A percentile compares a stretch with the other conserved stretches of the same genome.
These are phyloP conservation scores for Diaporthe capsici DNA, from an alignment of 2,329 filamentous ascomycete genomes.

Conservation along the genomic window DNA sequence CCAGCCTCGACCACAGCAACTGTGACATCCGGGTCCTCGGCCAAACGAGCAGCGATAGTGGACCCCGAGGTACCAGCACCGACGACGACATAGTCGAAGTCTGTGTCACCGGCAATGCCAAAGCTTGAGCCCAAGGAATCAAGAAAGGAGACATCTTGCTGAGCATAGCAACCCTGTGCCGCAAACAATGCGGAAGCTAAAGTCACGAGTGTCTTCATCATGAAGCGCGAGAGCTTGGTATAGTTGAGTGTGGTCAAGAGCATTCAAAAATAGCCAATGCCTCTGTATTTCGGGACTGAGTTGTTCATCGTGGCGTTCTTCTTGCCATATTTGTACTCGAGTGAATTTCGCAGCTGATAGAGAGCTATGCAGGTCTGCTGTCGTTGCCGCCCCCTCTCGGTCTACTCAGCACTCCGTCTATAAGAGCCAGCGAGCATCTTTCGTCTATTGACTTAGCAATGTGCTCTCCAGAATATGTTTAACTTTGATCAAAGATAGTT, in stretches of 20 bases:
- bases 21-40: constrained; percentile 18
- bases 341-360: neutral
- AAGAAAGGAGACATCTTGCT: neutral
- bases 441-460: neutral
- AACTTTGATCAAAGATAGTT: neutral
- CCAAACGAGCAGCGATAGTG: constrained; percentile 37
- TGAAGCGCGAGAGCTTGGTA: neutral
- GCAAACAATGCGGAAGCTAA: neutral
- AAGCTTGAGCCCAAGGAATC: constrained; percentile 1
- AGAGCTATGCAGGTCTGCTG: neutral
- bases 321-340: neutral
- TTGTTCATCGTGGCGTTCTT: neutral
- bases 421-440: neutral
- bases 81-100: constrained; percentile 40
- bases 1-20: constrained; percentile 38
- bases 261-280: neutral
- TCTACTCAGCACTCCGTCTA: neutral
- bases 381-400: neutral
- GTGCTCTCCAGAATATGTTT: neutral
- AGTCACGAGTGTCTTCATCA: constrained; percentile 3
- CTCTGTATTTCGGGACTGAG: too few relatives aligned
- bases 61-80: constrained; percentile 37
- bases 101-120: constrained; percentile 17
- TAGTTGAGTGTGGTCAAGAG: neutral
- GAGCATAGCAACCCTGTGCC: neutral